phyloP scores from a whole-genome alignment of 495 filamentous ascomycete genomes.

The Chaetomium fimeti region DNA sequence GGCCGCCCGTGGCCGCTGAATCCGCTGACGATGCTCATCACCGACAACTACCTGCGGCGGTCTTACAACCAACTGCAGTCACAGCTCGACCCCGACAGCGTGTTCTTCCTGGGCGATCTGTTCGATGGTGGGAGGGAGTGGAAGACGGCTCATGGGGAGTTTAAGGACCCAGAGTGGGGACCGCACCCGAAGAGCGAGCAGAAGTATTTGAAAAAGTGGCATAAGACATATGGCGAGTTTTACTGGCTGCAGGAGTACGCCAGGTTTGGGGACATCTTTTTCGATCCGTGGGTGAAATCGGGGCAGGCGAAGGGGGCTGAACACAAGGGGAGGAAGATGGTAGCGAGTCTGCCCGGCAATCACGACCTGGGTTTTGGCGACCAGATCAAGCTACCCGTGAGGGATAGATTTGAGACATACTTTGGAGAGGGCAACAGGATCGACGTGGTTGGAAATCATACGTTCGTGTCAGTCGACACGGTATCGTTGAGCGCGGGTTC shows the following conservation, averaged over 20 bases:
- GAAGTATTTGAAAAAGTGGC: conserved; percentile 63
- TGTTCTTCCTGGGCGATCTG: conserved; percentile 89
- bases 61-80: conserved; percentile 71
- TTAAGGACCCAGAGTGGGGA: conserved; percentile 59
- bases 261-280: conserved; percentile 77
- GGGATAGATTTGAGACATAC: conserved; percentile 78
- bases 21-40: conserved; percentile 73
- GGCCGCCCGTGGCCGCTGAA: conserved; percentile 88
- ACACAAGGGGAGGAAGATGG: conserved; percentile 60
- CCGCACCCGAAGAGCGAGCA: conserved; percentile 49
- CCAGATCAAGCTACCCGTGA: conserved; percentile 73
- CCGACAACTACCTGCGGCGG: conserved; percentile 83
- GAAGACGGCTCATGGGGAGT: conserved; percentile 62
- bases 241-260: conserved; percentile 84
- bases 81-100: conserved; percentile 70
- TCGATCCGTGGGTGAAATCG: conserved; percentile 56
- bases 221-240: conserved; percentile 64
- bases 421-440: conserved; percentile 88
- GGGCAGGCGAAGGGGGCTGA: conserved; percentile 39
- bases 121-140: conserved; percentile 98
- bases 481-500: conserved; percentile 76
- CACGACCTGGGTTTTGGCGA: conserved; percentile 94
- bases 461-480: conserved; percentile 86
- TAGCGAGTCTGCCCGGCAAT: conserved; percentile 86
- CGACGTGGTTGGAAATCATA: conserved; percentile 91